phyloP scores from a whole-genome alignment of 163 green algal species.

The Picocystis sp. region DNA sequence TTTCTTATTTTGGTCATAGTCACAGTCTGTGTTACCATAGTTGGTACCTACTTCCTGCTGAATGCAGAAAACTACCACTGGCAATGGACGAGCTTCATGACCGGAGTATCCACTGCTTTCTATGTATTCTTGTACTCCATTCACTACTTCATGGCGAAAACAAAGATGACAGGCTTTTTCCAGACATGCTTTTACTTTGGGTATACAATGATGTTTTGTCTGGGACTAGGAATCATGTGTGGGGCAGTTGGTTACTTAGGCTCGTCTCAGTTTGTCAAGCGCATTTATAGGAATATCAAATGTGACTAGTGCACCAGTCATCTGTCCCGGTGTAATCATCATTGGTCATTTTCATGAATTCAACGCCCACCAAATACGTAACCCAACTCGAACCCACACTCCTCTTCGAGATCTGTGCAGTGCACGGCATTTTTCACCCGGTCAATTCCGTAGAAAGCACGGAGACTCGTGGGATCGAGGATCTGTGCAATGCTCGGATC shows the following conservation, averaged over 20 bases:
- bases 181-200: constrained; percentile 95
- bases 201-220: constrained; percentile 87
- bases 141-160: constrained; percentile 64
- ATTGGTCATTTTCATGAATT: too few species aligned
- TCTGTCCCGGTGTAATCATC: too few species aligned
- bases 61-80: constrained; percentile 98
- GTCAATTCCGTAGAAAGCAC: too few species aligned
- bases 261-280: constrained; percentile 60
- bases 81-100: constrained; percentile 88
- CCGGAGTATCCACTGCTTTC: constrained; percentile 48
- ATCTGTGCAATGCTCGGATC: too few species aligned
- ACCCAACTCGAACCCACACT: too few species aligned
- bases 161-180: constrained; percentile 96
- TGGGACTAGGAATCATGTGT: constrained; percentile 67
- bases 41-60: constrained; percentile 93
- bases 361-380: too few species aligned
- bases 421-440: too few species aligned
- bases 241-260: constrained; percentile 79
- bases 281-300: constrained; percentile 82
- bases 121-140: constrained; percentile 87
- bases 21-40: constrained; percentile 76
- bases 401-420: too few species aligned
- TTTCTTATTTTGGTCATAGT: constrained; percentile 86
- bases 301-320: constrained; percentile 23
- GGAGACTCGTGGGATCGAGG: too few species aligned